Base-by-base conservation (phyloP, 1,139 yeast genomes). In the Debaryomyces singareniensis region DNA sequence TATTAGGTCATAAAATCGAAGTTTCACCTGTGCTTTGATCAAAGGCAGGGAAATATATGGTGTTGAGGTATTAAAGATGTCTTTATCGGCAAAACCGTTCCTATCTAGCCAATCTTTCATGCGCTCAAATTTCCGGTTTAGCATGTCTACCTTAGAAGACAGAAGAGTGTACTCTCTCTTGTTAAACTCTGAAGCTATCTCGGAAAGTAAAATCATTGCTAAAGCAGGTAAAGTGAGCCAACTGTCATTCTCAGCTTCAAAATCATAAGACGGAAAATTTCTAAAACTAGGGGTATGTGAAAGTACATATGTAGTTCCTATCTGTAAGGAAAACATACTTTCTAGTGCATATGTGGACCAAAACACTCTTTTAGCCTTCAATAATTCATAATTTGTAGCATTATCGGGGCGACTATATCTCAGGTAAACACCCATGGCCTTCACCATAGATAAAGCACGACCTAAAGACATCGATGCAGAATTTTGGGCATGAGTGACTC, bases 271-370 rank as follows among this genome's bases (percentile, higher is more conserved):
- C 0, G 80, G 78, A 25, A 55, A 55, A 4, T 43, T 46, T 4
- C 60, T 37, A 14, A 39, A 44, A 13, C 55, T 43, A 28, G 71
- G 75, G 14, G 40, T 40, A 20, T 64, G 67, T 10, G 56, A 42
- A 13, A 76, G 44, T 2, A 66, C 67, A 37, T 64, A 60, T 28
- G 58, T 53, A 30, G 77, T 52, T 2, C 85, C 84, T 23, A 65
- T 60, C 40, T 75, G 83, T 24, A 76, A 51, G 3, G 75, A 74
- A 34, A 74, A 49, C 13, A 74, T 39, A 33, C 78, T 55, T 41
- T 78, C 86, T 57, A 75, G 55, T 1, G 73, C 61, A 43, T 66
- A 78, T 4, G 71, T 71, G 16, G 70, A 45, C 79, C 81, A 77
- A 45, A 74, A 78, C 1, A 76, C 63, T 27, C 81, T 55, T 36